Evolutionary conservation across 2,329 filamentous ascomycete species (phyloP).

Genomic region (Fusarium newnesense): DNA sequence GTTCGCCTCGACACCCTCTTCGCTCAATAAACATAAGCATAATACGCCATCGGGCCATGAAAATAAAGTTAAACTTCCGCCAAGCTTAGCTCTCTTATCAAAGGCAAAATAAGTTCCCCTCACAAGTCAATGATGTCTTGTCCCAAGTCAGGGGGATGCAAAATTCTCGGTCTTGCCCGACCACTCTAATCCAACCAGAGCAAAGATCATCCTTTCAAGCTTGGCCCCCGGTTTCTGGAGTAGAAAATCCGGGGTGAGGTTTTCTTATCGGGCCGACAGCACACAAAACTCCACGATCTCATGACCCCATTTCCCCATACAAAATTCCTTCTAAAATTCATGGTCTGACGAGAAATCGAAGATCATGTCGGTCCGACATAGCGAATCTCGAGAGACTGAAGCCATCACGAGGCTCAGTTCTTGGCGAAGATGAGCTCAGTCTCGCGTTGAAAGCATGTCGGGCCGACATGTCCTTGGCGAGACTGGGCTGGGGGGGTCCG

Average conservation of each 20-base stretch:
- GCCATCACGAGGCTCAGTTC: constrained; percentile 13
- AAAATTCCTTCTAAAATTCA: neutral
- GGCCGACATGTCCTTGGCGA: constrained; percentile 4
- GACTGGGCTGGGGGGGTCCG: neutral
- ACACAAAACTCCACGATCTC: neutral
- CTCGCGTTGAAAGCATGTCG: neutral
- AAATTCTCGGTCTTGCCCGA: neutral
- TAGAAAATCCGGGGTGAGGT: neutral
- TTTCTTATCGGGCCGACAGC: neutral
- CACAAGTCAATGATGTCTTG: neutral
- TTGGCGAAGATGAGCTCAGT: constrained; percentile 7
- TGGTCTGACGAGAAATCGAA: neutral
- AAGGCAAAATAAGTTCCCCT: neutral
- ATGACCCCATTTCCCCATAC: neutral
- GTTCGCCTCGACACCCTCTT: neutral
- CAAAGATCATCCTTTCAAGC: neutral
- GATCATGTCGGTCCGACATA: constrained; percentile 20
- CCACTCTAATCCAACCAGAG: neutral
- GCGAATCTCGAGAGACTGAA: neutral
- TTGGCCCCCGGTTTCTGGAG: neutral
- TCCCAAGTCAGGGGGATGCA: neutral
- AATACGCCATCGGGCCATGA: neutral
- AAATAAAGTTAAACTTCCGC: neutral
- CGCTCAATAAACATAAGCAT: neutral
- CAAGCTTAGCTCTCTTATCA: neutral